Evolutionary conservation across 192 early-diverging fungal genomes (phyloP).

Genomic region (Coemansia interrupta): DNA sequence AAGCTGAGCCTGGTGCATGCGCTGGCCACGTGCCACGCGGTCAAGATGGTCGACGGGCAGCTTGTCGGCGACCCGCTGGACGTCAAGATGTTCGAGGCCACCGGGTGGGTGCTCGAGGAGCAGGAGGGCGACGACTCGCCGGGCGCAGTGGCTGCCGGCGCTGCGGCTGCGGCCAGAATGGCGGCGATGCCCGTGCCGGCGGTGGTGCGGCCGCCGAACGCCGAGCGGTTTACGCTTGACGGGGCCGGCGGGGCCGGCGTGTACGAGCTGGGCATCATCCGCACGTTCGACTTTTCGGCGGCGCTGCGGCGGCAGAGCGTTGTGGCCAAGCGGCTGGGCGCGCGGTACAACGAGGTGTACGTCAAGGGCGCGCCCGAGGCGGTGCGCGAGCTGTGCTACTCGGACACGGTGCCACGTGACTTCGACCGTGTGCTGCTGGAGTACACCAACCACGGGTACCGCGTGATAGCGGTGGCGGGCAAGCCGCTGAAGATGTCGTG

Average conservation of each 20-base stretch:
- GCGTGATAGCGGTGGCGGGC: conserved; percentile 91
- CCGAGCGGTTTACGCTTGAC: conserved; percentile 59
- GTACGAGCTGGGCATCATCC: conserved; percentile 75
- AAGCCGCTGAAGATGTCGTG: conserved; percentile 68
- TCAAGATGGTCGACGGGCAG: conserved; percentile 87
- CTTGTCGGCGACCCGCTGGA: conserved; percentile 95
- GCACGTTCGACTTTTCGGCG: conserved; percentile 92
- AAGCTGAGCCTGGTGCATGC: conserved; percentile 56
- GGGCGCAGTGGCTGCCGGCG: not conserved
- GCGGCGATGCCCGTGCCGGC: conserved; percentile 60
- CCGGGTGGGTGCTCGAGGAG: conserved; percentile 90
- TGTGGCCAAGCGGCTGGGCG: conserved; percentile 70
- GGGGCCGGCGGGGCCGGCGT: conserved; percentile 35
- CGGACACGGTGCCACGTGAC: conserved; percentile 79
- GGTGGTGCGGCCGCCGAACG: conserved; percentile 82
- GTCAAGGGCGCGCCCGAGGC: conserved; percentile 98
- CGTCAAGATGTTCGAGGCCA: conserved; percentile 97
- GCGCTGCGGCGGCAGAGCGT: conserved; percentile 89
- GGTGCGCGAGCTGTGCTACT: conserved; percentile 80
- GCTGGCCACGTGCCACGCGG: conserved; percentile 76
- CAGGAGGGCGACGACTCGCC: conserved; percentile 51
- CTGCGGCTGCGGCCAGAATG: not conserved
- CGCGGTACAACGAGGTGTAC: conserved; percentile 64
- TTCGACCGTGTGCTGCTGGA: conserved; percentile 74
- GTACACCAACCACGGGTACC: conserved; percentile 95